A percentile compares a stretch with the other conserved stretches of the same genome.
Evolutionary conservation across 345 rosid genomes (phyloP).

Genomic region (Pugionium cornutum): DNA sequence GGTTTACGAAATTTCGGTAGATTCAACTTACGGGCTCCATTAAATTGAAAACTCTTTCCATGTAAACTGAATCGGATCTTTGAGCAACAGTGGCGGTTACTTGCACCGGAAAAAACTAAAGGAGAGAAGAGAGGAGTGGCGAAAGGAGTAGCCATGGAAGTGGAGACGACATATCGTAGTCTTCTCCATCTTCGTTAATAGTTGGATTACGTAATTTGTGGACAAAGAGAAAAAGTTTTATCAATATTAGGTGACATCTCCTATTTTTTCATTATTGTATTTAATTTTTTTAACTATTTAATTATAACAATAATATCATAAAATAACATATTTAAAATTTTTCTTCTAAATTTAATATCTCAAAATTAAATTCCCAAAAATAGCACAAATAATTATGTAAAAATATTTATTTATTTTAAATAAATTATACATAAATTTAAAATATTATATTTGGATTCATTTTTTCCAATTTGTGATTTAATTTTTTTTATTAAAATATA

Average conservation of each 20-base stretch:
- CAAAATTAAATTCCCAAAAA: no score
- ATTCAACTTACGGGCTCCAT: slow-evolving; percentile 16
- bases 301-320: no score
- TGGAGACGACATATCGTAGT: slow-evolving; percentile 34
- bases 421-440: no score
- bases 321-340: no score
- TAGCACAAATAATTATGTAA: no score
- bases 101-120: slow-evolving; percentile 15
- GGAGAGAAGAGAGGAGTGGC: slow-evolving; percentile 41
- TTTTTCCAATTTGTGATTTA: no score
- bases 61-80: slow-evolving; percentile 17
- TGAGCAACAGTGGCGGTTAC: slow-evolving; percentile 23
- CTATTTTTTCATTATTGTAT: no score
- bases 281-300: no score
- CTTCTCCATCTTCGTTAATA: slow-evolving; percentile 18
- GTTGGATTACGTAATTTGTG: slow-evolving; percentile 35
- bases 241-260: slow-evolving; percentile 22
- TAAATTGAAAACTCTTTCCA: slow-evolving; percentile 6
- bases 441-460: no score
- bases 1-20: slow-evolving; percentile 18
- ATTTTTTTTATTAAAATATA: no score
- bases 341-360: no score
- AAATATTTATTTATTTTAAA: no score
- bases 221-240: slow-evolving; percentile 25
- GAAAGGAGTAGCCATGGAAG: slow-evolving; percentile 52